Percentiles rank a stretch among this genome's conserved stretches.
Conservation (phyloP, 805 yeast species). For the Naumovozyma baii region DNA sequence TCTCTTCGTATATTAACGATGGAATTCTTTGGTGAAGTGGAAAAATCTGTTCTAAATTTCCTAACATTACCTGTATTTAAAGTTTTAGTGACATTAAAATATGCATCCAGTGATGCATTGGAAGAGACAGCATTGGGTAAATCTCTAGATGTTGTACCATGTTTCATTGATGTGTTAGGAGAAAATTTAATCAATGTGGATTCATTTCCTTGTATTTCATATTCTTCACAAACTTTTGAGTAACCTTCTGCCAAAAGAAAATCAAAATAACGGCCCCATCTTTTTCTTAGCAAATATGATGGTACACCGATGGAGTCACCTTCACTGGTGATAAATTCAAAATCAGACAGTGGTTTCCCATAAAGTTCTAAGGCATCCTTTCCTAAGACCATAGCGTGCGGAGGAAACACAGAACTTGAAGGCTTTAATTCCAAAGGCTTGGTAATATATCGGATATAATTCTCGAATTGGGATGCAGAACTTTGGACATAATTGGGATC, state of each 20-base stretch:
- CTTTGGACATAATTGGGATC: conserved; percentile 9
- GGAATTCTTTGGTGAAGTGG: background rate
- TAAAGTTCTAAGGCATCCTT: conserved; percentile 62
- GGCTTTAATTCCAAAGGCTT: conserved; percentile 61
- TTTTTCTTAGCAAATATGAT: conserved; percentile 46
- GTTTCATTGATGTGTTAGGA: conserved; percentile 7
- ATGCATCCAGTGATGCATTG: conserved; percentile 9
- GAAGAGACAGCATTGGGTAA: conserved; percentile 9
- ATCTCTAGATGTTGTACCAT: conserved; percentile 2
- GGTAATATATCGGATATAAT: conserved; percentile 65
- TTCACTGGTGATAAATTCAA: conserved; percentile 60
- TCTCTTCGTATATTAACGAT: background rate
- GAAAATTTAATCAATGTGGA: conserved; percentile 12
- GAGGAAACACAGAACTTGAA: conserved; percentile 60
- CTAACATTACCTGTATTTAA: background rate
- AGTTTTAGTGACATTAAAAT: background rate
- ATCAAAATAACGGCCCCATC: conserved; percentile 73
- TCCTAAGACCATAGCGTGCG: conserved; percentile 69
- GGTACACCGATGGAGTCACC: conserved; percentile 64
- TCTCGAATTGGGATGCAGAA: conserved; percentile 40
- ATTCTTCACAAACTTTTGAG: conserved; percentile 39
- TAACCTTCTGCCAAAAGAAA: conserved; percentile 53
- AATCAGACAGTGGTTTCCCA: conserved; percentile 55
- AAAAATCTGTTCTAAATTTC: background rate
- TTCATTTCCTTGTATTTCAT: conserved; percentile 17